Base-by-base conservation (phyloP, 768 basidiomycete species). In the Macrolepiota fuliginosa region DNA sequence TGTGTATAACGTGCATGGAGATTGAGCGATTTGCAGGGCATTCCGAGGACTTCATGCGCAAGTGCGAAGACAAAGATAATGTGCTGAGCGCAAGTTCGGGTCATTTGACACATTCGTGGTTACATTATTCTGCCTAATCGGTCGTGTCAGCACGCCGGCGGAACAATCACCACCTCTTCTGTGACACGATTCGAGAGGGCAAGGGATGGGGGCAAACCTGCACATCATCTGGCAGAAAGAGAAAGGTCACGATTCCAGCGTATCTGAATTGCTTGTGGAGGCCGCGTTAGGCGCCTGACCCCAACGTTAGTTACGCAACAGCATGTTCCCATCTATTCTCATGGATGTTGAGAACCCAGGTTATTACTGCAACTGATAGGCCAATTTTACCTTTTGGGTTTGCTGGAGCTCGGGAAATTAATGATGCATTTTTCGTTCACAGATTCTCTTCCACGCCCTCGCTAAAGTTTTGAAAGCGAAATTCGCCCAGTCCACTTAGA, bases 121-220 rank as follows among this genome's bases (percentile, higher is more conserved):
- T 45, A 19, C 42, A 45, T 45, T 45, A 45, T 19, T n/a, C 5
- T 45, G 7, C 42, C 42, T 22, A 45, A 45, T 9, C 15, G n/a
- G 42, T 45, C 7, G 42, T 12, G 2, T 22, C n/a, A 19, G 19
- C n/a, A 12, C 37, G 39, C 58, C 51, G 58, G 27, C 58, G 58
- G 58, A 60, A 52, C 39, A 54, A 54, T 22, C 40, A 46, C 29
- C 29, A 42, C 24, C 36, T 32, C 29, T 61, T 53, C 29, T 54
- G 59, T 54, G 59, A 46, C 59, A 61, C 52, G 52, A 35, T 47
- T 54, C 52, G 52, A 61, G 51, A 52, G 59, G 36, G 35, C 22
- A 46, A 46, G 29, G 40, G 53, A n/a, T 19, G 19, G 53, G 15
- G 22, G 37, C 36, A 24, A 22, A 29, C 53, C 36, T 54, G 37